phyloP scores from a whole-genome alignment of 83 land plant species.

The Picea abies region DNA sequence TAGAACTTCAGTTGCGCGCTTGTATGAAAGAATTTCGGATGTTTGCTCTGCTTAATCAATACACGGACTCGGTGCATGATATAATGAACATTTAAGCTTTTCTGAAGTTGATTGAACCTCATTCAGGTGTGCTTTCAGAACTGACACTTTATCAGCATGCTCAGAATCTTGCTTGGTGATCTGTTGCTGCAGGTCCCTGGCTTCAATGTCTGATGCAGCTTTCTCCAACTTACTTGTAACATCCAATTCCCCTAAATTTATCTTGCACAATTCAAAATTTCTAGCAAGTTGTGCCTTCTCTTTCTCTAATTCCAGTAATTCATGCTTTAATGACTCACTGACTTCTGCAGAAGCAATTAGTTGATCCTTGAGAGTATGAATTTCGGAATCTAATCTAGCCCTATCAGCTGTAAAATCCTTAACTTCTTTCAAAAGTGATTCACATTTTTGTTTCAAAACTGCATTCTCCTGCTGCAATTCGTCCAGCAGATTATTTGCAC shows the following conservation, averaged over 20 bases:
- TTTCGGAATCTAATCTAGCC: neutral
- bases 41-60: too few relatives aligned
- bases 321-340: neutral
- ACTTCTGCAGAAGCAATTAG: neutral
- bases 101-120: slow-evolving; percentile 30
- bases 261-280: neutral
- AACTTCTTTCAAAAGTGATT: slow-evolving; percentile 10
- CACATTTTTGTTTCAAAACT: neutral
- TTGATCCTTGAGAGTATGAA: neutral
- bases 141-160: slow-evolving; percentile 9
- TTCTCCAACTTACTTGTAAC: neutral
- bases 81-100: slow-evolving; percentile 5
- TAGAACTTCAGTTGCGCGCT: too few relatives aligned
- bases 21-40: too few relatives aligned
- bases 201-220: neutral
- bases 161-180: neutral
- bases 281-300: neutral
- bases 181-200: slow-evolving; percentile 8
- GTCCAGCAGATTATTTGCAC: neutral
- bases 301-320: neutral
- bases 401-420: neutral
- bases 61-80: too few relatives aligned
- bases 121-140: slow-evolving; percentile 31
- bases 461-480: slow-evolving; percentile 1
- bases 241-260: neutral